These are phyloP conservation scores for Austroboletus festivus DNA, from an alignment of 768 basidiomycete genomes.

Conservation along the genomic window DNA sequence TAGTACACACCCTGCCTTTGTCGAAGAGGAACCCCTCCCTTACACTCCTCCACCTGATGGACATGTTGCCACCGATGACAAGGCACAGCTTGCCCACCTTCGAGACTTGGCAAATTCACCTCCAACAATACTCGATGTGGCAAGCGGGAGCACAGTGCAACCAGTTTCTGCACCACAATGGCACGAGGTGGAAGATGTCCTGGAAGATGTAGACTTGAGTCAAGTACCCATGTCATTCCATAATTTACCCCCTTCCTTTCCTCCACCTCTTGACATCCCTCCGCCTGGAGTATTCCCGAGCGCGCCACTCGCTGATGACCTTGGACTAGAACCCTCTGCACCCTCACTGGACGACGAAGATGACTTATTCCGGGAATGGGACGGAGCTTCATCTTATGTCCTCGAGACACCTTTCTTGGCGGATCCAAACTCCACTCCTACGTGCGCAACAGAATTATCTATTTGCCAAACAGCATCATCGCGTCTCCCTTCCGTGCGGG, in stretches of 20 bases:
- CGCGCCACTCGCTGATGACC: constrained; percentile 31
- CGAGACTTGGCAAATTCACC: constrained; percentile 53
- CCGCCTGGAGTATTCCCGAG: constrained; percentile 41
- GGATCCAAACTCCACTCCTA: constrained; percentile 1
- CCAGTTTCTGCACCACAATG: constrained; percentile 50
- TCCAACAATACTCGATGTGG: constrained; percentile 25
- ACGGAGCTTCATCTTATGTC: constrained; percentile 5
- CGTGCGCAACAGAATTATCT: not conserved
- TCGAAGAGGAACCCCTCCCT: constrained; percentile 20
- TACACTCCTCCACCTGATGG: constrained; percentile 39
- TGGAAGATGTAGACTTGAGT: constrained; percentile 18
- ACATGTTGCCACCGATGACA: constrained; percentile 70
- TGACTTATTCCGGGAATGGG: constrained; percentile 23
- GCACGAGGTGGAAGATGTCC: constrained; percentile 48
- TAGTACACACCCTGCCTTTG: not conserved
- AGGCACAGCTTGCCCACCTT: constrained; percentile 51
- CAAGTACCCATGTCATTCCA: constrained; percentile 7
- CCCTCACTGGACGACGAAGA: constrained; percentile 32
- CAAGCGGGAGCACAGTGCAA: constrained; percentile 12
- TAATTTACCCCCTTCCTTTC: constrained; percentile 23
- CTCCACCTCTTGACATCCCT: constrained; percentile 38
- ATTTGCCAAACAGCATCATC: too few species aligned
- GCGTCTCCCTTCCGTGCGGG: not conserved
- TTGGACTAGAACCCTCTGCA: constrained; percentile 45
- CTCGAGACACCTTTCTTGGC: not conserved